Conservation (phyloP, 768 basidiomycete genomes). For the Cystofilobasidium capitatum region DNA sequence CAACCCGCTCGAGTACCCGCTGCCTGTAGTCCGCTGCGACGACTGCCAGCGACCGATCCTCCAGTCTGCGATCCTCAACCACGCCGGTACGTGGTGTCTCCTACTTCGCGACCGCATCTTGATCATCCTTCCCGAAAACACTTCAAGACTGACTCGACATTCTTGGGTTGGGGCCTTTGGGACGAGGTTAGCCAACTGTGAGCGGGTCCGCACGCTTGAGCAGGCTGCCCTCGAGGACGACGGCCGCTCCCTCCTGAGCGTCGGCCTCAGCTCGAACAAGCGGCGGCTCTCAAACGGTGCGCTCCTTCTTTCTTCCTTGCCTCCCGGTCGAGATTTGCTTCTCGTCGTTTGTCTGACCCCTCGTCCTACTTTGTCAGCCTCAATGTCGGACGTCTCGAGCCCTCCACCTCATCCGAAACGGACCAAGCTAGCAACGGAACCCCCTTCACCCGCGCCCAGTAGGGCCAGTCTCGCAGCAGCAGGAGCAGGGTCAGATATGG, state of each 20-base stretch:
- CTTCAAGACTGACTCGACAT: not conserved
- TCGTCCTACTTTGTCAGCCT: not conserved
- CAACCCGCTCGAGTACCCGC: conserved; percentile 12
- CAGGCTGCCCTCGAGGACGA: conserved; percentile 48
- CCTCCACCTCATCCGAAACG: not conserved
- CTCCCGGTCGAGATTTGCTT: not conserved
- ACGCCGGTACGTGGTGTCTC: conserved; percentile 51
- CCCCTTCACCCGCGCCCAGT: not conserved
- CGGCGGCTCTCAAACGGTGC: conserved; percentile 20
- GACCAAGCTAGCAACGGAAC: not conserved
- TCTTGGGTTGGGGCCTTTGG: not conserved
- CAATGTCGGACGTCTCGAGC: not conserved
- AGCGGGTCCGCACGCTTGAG: conserved; percentile 45
- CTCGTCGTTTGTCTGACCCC: not conserved
- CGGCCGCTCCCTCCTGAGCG: conserved; percentile 26
- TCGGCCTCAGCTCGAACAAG: conserved; percentile 1
- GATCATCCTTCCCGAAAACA: not conserved
- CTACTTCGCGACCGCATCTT: not conserved
- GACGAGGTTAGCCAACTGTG: conserved; percentile 49
- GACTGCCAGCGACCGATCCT: conserved; percentile 76
- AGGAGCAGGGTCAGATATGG: conserved; percentile 1
- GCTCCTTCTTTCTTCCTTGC: not conserved
- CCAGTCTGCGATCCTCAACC: conserved; percentile 62
- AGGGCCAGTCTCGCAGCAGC: not conserved
- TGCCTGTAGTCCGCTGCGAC: conserved; percentile 54